These are phyloP conservation scores for Oenanthe sinensis DNA, from an alignment of 129 eudicot genomes.

Conservation along the genomic window DNA sequence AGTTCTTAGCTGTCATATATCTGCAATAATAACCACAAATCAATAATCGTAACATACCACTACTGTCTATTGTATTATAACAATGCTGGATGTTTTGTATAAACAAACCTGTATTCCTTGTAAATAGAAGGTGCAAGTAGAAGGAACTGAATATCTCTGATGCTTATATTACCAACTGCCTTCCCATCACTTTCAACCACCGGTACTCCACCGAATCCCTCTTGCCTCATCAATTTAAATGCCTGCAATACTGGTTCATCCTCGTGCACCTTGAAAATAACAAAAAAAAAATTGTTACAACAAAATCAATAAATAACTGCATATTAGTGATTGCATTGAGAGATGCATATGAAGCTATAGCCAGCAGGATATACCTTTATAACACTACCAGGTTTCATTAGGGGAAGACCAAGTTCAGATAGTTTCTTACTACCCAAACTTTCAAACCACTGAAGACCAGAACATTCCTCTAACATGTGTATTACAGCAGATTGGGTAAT, in stretches of 20 bases:
- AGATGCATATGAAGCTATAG: not conserved
- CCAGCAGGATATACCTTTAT: conserved; percentile 38
- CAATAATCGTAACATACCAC: not conserved
- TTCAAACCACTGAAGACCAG: conserved; percentile 86
- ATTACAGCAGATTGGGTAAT: conserved; percentile 90
- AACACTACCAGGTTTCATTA: conserved; percentile 48
- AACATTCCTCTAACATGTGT: conserved; percentile 87
- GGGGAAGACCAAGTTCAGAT: conserved; percentile 78
- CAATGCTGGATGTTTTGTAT: not conserved
- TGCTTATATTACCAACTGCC: conserved; percentile 86
- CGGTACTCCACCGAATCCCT: conserved; percentile 85
- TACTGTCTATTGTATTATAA: too few species aligned
- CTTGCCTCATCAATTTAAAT: conserved; percentile 71
- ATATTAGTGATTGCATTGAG: not conserved
- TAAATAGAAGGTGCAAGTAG: conserved; percentile 78
- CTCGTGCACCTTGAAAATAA: conserved; percentile 54
- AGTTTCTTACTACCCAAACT: conserved; percentile 76
- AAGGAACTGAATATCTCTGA: conserved; percentile 83
- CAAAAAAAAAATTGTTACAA: not conserved
- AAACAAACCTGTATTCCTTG: conserved; percentile 69
- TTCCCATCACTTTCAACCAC: conserved; percentile 68
- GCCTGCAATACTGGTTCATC: conserved; percentile 95
- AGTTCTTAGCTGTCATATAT: conserved; percentile 83
- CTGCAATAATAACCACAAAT: conserved; percentile 32
- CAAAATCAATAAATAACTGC: not conserved